A percentile compares a stretch with the other conserved stretches of the same genome.
These are phyloP conservation scores for Globisporangium megalacanthum DNA, from an alignment of 352 stramenopile species.

Conservation along the genomic window DNA sequence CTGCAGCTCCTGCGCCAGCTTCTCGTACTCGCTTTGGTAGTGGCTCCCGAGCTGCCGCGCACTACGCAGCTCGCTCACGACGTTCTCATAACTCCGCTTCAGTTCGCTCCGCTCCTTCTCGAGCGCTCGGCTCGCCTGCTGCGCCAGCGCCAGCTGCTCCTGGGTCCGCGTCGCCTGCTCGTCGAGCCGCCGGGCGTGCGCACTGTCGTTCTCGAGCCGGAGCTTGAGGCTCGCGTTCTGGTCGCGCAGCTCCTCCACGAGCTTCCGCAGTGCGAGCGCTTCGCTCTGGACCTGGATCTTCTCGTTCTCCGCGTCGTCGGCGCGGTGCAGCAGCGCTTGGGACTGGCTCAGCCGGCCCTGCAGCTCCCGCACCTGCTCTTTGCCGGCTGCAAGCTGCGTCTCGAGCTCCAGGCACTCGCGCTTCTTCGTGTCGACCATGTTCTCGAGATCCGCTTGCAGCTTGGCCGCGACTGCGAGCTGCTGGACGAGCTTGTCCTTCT, in stretches of 20 bases:
- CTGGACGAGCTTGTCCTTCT: conserved; percentile 46
- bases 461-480: conserved; percentile 30
- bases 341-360: conserved; percentile 31
- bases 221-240: conserved; percentile 54
- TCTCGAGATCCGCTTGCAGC: conserved; percentile 34
- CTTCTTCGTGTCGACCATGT: conserved; percentile 54
- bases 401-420: conserved; percentile 33
- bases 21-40: conserved; percentile 75
- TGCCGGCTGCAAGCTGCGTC: conserved; percentile 35
- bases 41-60: conserved; percentile 53
- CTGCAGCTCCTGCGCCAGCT: conserved; percentile 55
- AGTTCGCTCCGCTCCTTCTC: conserved; percentile 55
- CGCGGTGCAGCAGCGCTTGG: conserved; percentile 32
- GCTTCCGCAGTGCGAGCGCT: conserved; percentile 40
- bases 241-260: conserved; percentile 63
- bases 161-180: conserved; percentile 50
- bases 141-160: conserved; percentile 25
- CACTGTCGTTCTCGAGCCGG: conserved; percentile 39
- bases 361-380: conserved; percentile 39
- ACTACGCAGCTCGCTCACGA: conserved; percentile 46
- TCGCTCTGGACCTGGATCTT: conserved; percentile 65
- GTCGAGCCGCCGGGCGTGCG: conserved; percentile 36
- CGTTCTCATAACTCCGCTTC: conserved; percentile 46
- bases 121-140: conserved; percentile 25
- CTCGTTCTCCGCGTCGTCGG: conserved; percentile 59